Evolutionary conservation across 2,329 filamentous ascomycete genomes (phyloP), one percentile per base, ranked within the genome.

Genomic region (Colletotrichum zoysiae): DNA sequence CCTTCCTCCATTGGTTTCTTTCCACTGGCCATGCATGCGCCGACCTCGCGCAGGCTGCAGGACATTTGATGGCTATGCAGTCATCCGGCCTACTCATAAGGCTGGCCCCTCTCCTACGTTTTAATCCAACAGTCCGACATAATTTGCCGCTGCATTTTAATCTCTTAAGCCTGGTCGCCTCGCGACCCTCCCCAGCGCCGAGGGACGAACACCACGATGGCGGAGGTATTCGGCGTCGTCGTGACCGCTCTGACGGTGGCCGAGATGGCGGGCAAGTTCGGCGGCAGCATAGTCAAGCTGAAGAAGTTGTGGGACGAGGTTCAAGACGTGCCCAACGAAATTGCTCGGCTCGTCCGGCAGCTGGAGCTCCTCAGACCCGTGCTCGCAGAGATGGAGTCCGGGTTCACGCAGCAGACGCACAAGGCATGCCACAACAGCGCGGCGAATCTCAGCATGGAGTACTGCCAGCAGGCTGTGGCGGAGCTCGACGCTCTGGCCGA

Each of bases 231-330:
- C 1, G 71, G 71, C 18, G 35, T 62, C 5, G 65, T 74, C 5
- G 56, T 61, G 26, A 69, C 64, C 69, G 65, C 68, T 18, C 5
- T 74, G 16, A 61, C 68, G 8, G 70, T 70, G 6, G 62, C 64
- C 20, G 67, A 71, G 48, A 55, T 73, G 20, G 56, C 62, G 12
- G 67, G 48, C 23, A 59, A 60, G 2, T 46, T 67, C 8, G 71
- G 67, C 33, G 26, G 48, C 23, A 60, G 63, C 44, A 23, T 61
- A 3, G 1, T 70, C 18, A 73, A 66, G 40, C 5, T 74, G 33
- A 68, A 71, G 26, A 35, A 44, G 14, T 26, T 74, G 0, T 74
- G 66, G 65, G 42, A 64, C 33, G 71, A 74, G 14, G 57, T 71
- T 26, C 48, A 68, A 11, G 67, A 74, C 5, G 57, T 64, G 5